phyloP scores from a whole-genome alignment of 2,329 filamentous ascomycete species.

The Ophiosphaerella herpotricha region DNA sequence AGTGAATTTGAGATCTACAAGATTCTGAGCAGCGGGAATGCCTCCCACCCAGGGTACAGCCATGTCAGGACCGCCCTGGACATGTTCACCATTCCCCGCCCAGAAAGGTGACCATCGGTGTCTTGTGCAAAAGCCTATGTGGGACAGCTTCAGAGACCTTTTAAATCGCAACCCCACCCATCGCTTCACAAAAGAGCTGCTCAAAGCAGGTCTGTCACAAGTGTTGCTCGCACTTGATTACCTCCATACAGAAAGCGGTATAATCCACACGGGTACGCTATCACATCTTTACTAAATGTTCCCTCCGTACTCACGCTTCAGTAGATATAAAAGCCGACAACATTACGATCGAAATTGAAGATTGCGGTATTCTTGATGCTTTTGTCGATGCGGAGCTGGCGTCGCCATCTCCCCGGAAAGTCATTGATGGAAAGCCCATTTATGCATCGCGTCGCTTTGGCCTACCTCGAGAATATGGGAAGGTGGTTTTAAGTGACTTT shows the following conservation, averaged over 20 bases:
- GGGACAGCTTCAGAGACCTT: constrained; percentile 49
- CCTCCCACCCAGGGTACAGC: constrained; percentile 33
- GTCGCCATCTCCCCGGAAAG: constrained; percentile 46
- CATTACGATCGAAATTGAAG: constrained; percentile 46
- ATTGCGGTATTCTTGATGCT: constrained; percentile 39
- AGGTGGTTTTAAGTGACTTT: constrained; percentile 40
- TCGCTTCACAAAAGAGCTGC: constrained; percentile 46
- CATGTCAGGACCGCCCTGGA: constrained; percentile 40
- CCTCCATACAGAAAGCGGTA: constrained; percentile 50
- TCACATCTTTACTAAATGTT: neutral
- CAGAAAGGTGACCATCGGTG: constrained; percentile 40
- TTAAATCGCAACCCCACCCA: constrained; percentile 44
- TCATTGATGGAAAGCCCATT: constrained; percentile 35
- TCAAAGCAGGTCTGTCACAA: constrained; percentile 45
- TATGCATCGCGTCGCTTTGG: constrained; percentile 45
- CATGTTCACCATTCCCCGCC: constrained; percentile 34
- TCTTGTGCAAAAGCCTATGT: constrained; percentile 47
- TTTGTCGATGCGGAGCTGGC: constrained; percentile 44
- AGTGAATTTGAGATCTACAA: constrained; percentile 13
- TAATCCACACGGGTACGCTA: constrained; percentile 51
- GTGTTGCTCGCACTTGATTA: constrained; percentile 50
- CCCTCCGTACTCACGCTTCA: neutral
- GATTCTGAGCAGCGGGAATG: constrained; percentile 8
- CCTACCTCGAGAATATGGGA: constrained; percentile 38
- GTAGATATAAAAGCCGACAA: constrained; percentile 53